These are phyloP conservation scores for Ceratobasidium sp. DNA, from an alignment of 1,284 basidiomycete genomes.

Conservation along the genomic window DNA sequence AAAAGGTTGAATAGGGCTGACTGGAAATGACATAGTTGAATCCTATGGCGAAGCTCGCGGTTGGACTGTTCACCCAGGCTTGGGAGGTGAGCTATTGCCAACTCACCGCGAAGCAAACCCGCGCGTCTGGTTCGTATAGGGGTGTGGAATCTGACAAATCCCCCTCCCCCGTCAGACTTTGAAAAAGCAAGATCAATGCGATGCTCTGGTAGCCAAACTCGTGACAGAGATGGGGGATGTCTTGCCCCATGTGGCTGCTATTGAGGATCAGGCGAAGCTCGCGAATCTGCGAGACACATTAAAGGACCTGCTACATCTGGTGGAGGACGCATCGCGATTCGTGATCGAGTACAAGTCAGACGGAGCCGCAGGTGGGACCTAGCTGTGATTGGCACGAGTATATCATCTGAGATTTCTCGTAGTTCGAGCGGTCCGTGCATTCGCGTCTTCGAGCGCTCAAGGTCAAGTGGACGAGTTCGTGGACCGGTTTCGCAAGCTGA, in stretches of 20 bases:
- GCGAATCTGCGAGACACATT: background rate
- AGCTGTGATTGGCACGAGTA: background rate
- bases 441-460: constrained; percentile 1
- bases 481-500: background rate
- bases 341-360: constrained; percentile 7
- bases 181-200: constrained; percentile 14
- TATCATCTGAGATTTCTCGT: background rate
- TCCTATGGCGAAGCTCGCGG: background rate
- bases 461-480: constrained; percentile 9
- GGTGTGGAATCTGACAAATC: background rate
- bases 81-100: constrained; percentile 5
- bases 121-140: too few relatives aligned
- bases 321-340: constrained; percentile 22
- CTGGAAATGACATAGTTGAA: background rate
- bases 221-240: background rate
- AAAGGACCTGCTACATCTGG: background rate
- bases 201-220: background rate
- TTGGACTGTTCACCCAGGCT: background rate
- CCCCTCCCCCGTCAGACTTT: background rate
- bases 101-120: too few relatives aligned
- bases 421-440: background rate
- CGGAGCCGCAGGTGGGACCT: background rate
- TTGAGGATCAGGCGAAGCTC: background rate
- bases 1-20: background rate
- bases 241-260: background rate